Evolutionary conservation across 2,329 filamentous ascomycete species (phyloP), one percentile per base, ranked within the genome.

Genomic region (Fusarium veterinarium): DNA sequence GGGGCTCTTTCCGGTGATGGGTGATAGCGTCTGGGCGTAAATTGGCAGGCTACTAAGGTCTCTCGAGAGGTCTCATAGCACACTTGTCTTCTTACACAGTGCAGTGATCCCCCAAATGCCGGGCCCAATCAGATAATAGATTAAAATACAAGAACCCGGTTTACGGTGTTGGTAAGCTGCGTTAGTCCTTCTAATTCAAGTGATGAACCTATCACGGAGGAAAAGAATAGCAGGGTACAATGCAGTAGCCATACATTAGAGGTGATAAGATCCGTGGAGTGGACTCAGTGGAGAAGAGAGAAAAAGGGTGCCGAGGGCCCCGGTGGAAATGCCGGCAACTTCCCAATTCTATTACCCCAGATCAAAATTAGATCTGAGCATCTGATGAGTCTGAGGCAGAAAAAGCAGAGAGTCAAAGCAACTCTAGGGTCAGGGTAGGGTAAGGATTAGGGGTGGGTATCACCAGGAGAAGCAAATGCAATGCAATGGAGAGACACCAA

Each of bases 1-100:
- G 57, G 68, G 62, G 49, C 49, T 63, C 55, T 51, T 68, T 56
- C 71, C 62, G 42, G 66, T 64, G 56, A 62, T 62, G 60, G 49
- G 49, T 52, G 63, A 74, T 64, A 59, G 64, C 53, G 71, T 48
- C 67, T 64, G 49, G 49, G 33, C 64, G 30, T 10, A 67, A 62
- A 62, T 42, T 62, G 55, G 55, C 40, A 38, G 58, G 52, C 28
- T 52, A 49, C 23, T 55, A n/a, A 20, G 23, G 49, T 53, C 38
- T 33, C 23, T 28, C 23, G 35, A 40, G 30, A 31, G 40, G 42
- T 28, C 44, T 33, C 33, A 20, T 49, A 55, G 59, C 25, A 31
- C 48, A 35, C 48, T 35, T 49, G 31, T 20, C 31, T 17, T 53
- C 35, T 40, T 67, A 53, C 60, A 73, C 70, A 73, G 65, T 73